phyloP scores from a whole-genome alignment of 495 filamentous ascomycete species.

The Aspergillus sparsus region DNA sequence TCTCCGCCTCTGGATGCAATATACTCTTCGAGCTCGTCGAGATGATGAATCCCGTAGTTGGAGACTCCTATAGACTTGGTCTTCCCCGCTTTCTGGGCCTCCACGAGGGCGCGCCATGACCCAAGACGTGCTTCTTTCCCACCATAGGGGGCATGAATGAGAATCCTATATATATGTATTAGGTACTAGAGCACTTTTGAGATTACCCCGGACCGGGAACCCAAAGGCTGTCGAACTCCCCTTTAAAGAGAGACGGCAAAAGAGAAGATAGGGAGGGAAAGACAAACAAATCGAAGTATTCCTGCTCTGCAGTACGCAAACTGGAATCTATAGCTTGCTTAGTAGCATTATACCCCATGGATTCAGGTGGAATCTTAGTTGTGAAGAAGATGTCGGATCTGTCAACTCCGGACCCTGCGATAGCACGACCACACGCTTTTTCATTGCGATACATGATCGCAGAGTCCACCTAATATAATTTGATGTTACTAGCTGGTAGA shows the following conservation, averaged over 20 bases:
- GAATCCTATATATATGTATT: constrained; percentile 32
- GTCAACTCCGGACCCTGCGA: constrained; percentile 43
- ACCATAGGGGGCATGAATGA: constrained; percentile 58
- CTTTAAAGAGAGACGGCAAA: neutral
- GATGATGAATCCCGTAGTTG: constrained; percentile 58
- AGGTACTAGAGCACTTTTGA: neutral
- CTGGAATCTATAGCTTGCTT: constrained; percentile 36
- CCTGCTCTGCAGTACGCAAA: constrained; percentile 37
- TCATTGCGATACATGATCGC: constrained; percentile 60
- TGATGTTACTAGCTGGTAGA: neutral
- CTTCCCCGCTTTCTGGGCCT: constrained; percentile 53
- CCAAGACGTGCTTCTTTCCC: constrained; percentile 48
- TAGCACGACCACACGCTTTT: constrained; percentile 49
- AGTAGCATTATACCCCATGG: constrained; percentile 53
- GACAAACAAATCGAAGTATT: constrained; percentile 67
- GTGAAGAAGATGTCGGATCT: constrained; percentile 57
- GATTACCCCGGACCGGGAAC: neutral
- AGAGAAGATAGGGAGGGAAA: neutral
- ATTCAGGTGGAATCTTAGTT: constrained; percentile 54
- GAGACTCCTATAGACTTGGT: constrained; percentile 54
- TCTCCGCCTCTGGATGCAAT: constrained; percentile 67
- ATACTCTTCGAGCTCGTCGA: constrained; percentile 66
- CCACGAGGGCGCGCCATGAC: constrained; percentile 53
- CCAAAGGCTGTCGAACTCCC: too few relatives aligned
- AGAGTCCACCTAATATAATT: constrained; percentile 53